Base-by-base conservation (phyloP, 225 moss, liverwort and hornwort species). In the Pseudoscleropodium purum region DNA sequence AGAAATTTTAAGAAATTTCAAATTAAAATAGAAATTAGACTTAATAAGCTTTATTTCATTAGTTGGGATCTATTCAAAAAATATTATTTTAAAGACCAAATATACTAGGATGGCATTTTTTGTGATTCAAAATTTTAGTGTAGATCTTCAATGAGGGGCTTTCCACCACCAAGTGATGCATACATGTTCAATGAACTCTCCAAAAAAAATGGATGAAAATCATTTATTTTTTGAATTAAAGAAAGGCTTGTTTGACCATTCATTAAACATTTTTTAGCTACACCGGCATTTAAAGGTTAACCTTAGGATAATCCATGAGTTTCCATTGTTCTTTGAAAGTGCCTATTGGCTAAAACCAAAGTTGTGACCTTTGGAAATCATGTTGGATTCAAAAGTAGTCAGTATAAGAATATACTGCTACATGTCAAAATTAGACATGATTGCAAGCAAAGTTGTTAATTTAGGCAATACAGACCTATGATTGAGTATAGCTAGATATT, bases 261-360 rank as follows among this genome's bases (percentile, higher is more conserved):
- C 43, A 43, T 43, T 16, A 73, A 14, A 9, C 5, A 43, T 2
- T 26, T 43, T 43, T 1, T 43, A 4, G 3, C 1, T 39, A 0
- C 11, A 39, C 39, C 1, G 1, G 5, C 3, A 0, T 25, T 39
- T 39, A 0, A 25, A 1, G 15, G 8, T 12, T 27, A 45, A 74
- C 17, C 6, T 14, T 30, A 1, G 1, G 45, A 74, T 10, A 8
- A 45, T 0, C 0, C 5, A 5, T 2, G 0, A 3, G 1, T 25
- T 25, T 8, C 0, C 0, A 5, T 25, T 3, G 14, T 70, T 72
- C 5, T 72, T 15, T 72, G 9, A 72, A 41, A 41, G 7, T 72
- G 8, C 5, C 4, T 70, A 7, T 24, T 8, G 15, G 15, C 5
- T 26, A 8, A 9, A 72, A 39, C 26, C 3, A 7, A 41, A 41